Evolutionary conservation across 108 stramenopile genomes (phyloP), one percentile per base, ranked within the genome.

Genomic region (Bacterosira constricta): DNA sequence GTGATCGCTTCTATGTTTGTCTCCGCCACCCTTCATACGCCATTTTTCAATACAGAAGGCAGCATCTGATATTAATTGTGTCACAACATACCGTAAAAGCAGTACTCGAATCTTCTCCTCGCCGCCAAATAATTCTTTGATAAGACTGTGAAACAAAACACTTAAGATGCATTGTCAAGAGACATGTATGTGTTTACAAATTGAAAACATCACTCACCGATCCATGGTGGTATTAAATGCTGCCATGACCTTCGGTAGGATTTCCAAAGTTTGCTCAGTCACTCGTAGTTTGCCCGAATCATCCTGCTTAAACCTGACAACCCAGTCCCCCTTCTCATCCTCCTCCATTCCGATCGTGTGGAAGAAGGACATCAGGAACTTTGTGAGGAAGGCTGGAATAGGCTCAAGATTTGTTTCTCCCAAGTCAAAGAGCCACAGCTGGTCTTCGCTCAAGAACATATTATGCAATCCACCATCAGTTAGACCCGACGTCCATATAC

Each of bases 391-490:
- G 4, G 79, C 89, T 0, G 91, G 89, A n/a, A 85, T 56, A 2
- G 89, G 80, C 67, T 87, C 79, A 4, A 88, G 62, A 18, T 73
- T 42, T 4, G 89, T 87, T 31, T 77, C 80, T 17, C 91, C 89
- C 49, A 93, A 75, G 75, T 93, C 91, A 79, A 93, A 93, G 25
- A 90, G 55, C 76, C 75, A 87, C 52, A 93, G 54, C 13, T 84
- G 69, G n/a, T 77, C 64, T 47, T 77, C 70, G 36, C 63, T 78
- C 17, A 90, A 57, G 64, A 93, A 90, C 8, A 87, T 58, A 74
- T 93, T 93, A 70, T 93, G 91, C 23, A 93, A 63, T 25, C 91
- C 91, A 12, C 89, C 91, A 81, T 93, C 91, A n/a, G 86, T 73
- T 47, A 90, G 58, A 1, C 91, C 91, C 44, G 85, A 86, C 6